Conservation (phyloP, 225 moss, liverwort and hornwort genomes). For the Takakia lepidozioides region DNA sequence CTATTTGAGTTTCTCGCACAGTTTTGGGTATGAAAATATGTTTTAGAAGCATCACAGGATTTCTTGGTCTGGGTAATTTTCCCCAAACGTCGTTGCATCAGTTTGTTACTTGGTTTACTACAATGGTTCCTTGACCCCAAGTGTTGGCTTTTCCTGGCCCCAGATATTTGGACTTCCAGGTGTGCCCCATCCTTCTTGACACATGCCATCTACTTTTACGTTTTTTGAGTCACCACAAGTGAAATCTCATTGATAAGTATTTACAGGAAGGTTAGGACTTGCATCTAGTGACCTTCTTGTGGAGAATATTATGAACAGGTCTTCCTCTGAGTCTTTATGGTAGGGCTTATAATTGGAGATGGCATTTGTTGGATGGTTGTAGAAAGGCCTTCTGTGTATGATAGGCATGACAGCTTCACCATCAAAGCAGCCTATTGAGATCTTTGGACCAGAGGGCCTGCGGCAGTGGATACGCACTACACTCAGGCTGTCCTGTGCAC, state of each 20-base stretch:
- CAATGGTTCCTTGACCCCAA: constrained; percentile 35
- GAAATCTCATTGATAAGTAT: no score
- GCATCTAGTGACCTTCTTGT: no score
- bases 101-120: no score
- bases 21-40: no score
- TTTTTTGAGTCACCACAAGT: no score
- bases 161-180: constrained; percentile 99
- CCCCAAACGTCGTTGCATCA: background rate
- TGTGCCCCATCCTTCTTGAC: constrained; percentile 23
- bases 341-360: background rate
- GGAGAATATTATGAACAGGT: no score
- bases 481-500: constrained; percentile 72
- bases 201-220: no score
- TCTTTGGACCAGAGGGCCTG: constrained; percentile 84
- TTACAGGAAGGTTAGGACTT: no score
- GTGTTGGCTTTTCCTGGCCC: constrained; percentile 3
- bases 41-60: no score
- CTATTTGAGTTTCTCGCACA: no score
- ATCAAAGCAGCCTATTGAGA: constrained; percentile 62
- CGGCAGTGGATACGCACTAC: constrained; percentile 87
- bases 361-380: constrained; percentile 17
- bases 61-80: no score
- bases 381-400: constrained; percentile 97
- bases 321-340: no score
- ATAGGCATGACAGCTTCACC: constrained; percentile 76